Percentiles rank a stretch among this genome's conserved stretches.
These are phyloP conservation scores for Sclerotinia borealis DNA, from an alignment of 2,329 filamentous ascomycete genomes.

Conservation along the genomic window DNA sequence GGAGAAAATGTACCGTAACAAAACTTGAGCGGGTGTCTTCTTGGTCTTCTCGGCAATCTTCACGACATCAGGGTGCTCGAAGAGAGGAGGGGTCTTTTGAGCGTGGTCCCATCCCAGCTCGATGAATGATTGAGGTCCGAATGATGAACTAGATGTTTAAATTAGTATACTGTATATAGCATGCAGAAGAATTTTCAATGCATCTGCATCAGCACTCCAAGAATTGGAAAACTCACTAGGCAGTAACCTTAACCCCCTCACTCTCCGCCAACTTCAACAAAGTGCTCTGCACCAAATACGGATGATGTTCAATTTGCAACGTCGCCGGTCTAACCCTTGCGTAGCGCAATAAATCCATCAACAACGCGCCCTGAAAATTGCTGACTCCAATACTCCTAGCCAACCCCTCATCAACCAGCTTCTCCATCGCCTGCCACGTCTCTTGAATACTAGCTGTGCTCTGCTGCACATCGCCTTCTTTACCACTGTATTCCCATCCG, in stretches of 20 bases:
- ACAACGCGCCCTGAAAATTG: constrained; percentile 73
- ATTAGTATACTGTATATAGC: not conserved
- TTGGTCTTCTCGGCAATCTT: constrained; percentile 60
- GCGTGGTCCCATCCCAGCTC: constrained; percentile 70
- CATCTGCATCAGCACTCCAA: not conserved
- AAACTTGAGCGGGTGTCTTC: constrained; percentile 72
- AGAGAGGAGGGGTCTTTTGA: constrained; percentile 58
- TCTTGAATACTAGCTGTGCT: constrained; percentile 69
- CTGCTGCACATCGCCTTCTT: constrained; percentile 50
- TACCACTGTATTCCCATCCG: constrained; percentile 64
- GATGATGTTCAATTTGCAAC: constrained; percentile 87
- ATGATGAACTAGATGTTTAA: constrained; percentile 50
- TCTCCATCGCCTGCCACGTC: constrained; percentile 79
- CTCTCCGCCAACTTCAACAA: constrained; percentile 64
- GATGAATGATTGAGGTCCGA: constrained; percentile 72
- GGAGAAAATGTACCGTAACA: constrained; percentile 42
- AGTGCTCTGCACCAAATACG: constrained; percentile 71
- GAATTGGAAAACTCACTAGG: constrained; percentile 44
- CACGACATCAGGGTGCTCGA: constrained; percentile 62
- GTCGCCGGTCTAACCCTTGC: constrained; percentile 68
- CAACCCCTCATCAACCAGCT: constrained; percentile 61
- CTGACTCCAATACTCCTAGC: constrained; percentile 70
- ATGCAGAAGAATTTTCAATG: not conserved
- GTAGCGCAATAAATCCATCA: constrained; percentile 76
- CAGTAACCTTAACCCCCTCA: constrained; percentile 69